These are phyloP conservation scores for Parasitella parasitica DNA, from an alignment of 371 early-diverging fungal genomes.

Conservation along the genomic window DNA sequence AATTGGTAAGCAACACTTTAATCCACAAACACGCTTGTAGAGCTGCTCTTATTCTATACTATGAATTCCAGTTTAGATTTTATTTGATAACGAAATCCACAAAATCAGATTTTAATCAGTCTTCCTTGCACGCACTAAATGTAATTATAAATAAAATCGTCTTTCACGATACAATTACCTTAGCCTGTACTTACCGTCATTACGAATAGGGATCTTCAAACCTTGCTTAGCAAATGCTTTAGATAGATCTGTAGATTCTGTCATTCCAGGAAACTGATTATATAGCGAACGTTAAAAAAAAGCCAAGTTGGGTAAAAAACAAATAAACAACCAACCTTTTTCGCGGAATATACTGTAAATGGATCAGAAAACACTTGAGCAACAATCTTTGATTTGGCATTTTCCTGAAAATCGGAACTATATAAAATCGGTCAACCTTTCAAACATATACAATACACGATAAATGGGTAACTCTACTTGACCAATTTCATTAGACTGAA, in stretches of 20 bases:
- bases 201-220: slow-evolving; percentile 88
- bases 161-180: background rate
- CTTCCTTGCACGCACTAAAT: slow-evolving; percentile 26
- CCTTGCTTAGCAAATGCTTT: slow-evolving; percentile 91
- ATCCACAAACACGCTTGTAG: no score
- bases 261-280: slow-evolving; percentile 67
- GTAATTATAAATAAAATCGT: background rate
- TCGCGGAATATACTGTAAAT: slow-evolving; percentile 62
- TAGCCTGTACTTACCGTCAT: slow-evolving; percentile 56
- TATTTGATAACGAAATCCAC: background rate
- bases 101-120: slow-evolving; percentile 13
- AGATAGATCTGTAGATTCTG: slow-evolving; percentile 86
- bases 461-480: slow-evolving; percentile 23
- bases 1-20: no score
- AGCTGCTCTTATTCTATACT: background rate
- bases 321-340: slow-evolving; percentile 33
- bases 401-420: slow-evolving; percentile 52
- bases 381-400: slow-evolving; percentile 56
- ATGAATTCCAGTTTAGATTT: background rate
- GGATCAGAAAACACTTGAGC: slow-evolving; percentile 57
- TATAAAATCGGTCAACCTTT: background rate
- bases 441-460: background rate
- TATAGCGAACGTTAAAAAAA: no score
- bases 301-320: background rate
- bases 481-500: slow-evolving; percentile 59